Evolutionary conservation across 768 basidiomycete genomes (phyloP), one percentile per base, ranked within the genome.

Genomic region (Collybiopsis confluens): DNA sequence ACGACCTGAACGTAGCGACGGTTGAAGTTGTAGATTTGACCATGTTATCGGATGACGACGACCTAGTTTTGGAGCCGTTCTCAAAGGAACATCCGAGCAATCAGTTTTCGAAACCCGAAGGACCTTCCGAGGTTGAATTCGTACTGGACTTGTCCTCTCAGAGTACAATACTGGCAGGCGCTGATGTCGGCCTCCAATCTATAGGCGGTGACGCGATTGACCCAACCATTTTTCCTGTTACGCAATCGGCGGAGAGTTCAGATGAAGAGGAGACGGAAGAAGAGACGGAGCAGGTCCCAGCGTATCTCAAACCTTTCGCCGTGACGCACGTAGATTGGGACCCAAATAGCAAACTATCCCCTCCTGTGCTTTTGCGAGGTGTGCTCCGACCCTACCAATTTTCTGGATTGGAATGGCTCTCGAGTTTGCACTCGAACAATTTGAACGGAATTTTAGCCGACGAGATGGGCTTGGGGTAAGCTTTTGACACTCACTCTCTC

Each of bases 401-500:
- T 45, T 79, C 90, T 3, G 96, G 96, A 0, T 70, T 97, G 47
- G 93, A 98, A 65, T 98, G 96, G 96, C 83, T 97, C 40, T 88
- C 92, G 4, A 90, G 85, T 63, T 73, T 96, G 53, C 92, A 95
- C 65, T 73, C 75, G 36, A 91, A 91, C 59, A 83, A 85, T 58
- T 61, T 90, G 40, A 92, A 92, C 59, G 90, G 90, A 1, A 92
- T 92, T 45, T 71, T 92, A 38, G 92, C 92, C 1, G 94, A 96
- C 63, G 92, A 96, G 68, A 95, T 97, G 93, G 94, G 93, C 41
- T 70, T 96, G 6, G 93, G 93, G 92, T 95, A 62, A 38, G 86
- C 77, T 23, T 30, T 43, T 28, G 20, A 36, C 20, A 8, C n/a
- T 21, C 30, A 36, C 30, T 13, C 30, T 36, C 10, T 18, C 24